phyloP scores from a whole-genome alignment of 495 filamentous ascomycete species.

The Stereocaulon alpinum region DNA sequence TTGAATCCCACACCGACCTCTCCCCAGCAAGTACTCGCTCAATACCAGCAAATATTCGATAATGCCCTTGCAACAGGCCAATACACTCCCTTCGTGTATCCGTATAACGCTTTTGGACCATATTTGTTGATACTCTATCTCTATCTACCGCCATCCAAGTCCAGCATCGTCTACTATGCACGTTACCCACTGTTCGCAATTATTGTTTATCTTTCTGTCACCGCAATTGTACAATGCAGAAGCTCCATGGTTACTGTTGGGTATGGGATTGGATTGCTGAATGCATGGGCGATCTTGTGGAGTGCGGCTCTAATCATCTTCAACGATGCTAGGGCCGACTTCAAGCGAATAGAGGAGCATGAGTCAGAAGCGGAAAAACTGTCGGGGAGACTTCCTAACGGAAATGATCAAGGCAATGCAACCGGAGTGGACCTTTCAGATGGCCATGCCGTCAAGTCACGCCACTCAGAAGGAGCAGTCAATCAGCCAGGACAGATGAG shows the following conservation, averaged over 20 bases:
- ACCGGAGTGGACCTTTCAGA: background rate
- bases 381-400: no score
- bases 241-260: slow-evolving; percentile 48
- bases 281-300: slow-evolving; percentile 60
- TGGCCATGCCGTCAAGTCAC: background rate
- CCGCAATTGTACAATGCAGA: slow-evolving; percentile 33
- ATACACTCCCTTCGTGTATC: slow-evolving; percentile 44
- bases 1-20: background rate
- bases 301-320: slow-evolving; percentile 49
- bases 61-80: slow-evolving; percentile 29
- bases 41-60: slow-evolving; percentile 13
- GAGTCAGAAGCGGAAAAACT: background rate
- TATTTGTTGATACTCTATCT: slow-evolving; percentile 47
- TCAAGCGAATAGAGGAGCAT: slow-evolving; percentile 51
- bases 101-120: slow-evolving; percentile 39
- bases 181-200: slow-evolving; percentile 47
- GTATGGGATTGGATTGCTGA: slow-evolving; percentile 58
- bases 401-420: background rate
- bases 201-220: slow-evolving; percentile 36
- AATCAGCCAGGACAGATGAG: background rate
- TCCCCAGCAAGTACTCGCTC: slow-evolving; percentile 6
- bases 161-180: slow-evolving; percentile 35
- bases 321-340: slow-evolving; percentile 54
- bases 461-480: background rate
- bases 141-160: slow-evolving; percentile 44